Base-by-base conservation (phyloP, 305 asterid species). In the Andrographis paniculata region DNA sequence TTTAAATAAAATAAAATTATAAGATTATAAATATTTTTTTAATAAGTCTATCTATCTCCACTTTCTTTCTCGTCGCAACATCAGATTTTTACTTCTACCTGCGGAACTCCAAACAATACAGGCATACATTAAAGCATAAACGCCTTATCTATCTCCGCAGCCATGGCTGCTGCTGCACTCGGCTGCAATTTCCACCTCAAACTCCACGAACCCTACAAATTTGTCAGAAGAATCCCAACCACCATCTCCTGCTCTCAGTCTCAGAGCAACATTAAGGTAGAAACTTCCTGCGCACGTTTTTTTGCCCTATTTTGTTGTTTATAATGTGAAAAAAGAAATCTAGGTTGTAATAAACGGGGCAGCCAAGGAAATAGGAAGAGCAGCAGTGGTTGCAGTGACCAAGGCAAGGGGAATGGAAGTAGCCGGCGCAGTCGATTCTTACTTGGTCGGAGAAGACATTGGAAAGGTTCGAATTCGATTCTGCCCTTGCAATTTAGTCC, bases 381-480 rank as follows among this genome's bases (percentile, higher is more conserved):
- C 94, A 22, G 95, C 95, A 43, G 96, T 84, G 17, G 31, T 76
- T 52, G 95, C 96, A 16, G 81, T 87, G 42, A 76, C 93, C 18
- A 83, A 69, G 53, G 85, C 94, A 3, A 77, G 96, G 66, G 94
- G 96, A 24, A 78, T 83, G 89, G 94, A 83, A 61, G 60, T 87
- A 17, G 87, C 93, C 40, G 96, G 88, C 17, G 96, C 96, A 1
- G 66, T 87, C 45, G 96, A 83, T 66, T 71, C 94, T 47, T 48
- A 68, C 43, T 68, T 72, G 28, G 78, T 83, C 35, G 95, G 94
- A 38, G 69, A 83, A 66, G 96, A 87, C 65, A 78, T 87, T 11
- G 96, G 95, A 40, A 77, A 67, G 89, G 93, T 80, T 16, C 38
- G 19, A 28, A 10, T 22, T n/a, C 15, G 9, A 15, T 1, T 21